Evolutionary conservation across 2,329 filamentous ascomycete species (phyloP).

Genomic region (Sclerotinia subarctica): DNA sequence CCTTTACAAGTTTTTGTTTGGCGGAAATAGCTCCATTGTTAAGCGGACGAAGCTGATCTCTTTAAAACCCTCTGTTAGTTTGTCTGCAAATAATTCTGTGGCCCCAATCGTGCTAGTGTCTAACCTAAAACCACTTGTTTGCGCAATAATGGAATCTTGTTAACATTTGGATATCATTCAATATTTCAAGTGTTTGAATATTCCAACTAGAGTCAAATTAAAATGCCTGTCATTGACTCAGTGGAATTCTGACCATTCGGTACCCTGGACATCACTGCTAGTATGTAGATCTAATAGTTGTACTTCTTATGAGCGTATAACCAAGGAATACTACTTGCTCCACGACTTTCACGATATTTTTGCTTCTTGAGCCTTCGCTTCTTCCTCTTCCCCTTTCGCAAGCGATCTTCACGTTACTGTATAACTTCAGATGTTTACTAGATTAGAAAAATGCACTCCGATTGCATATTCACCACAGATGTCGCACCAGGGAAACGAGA

Average conservation of each 20-base stretch:
- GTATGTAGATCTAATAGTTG: neutral
- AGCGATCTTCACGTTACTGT: conserved; percentile 41
- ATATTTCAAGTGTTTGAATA: neutral
- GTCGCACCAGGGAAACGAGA: conserved; percentile 45
- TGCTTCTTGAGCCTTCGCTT: conserved; percentile 37
- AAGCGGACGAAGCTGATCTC: conserved; percentile 24
- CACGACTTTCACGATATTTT: conserved; percentile 28
- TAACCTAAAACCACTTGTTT: conserved; percentile 11
- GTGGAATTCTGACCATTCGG: too few relatives aligned
- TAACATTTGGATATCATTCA: neutral
- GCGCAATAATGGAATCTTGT: neutral
- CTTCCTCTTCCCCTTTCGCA: conserved; percentile 39
- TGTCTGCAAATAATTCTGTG: conserved; percentile 30
- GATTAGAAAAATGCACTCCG: conserved; percentile 42
- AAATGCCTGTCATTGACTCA: neutral
- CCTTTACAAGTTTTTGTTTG: conserved; percentile 28
- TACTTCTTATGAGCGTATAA: conserved; percentile 16
- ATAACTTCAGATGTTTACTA: conserved; percentile 43
- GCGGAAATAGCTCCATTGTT: conserved; percentile 26
- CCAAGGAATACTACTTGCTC: neutral
- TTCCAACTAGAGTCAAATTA: neutral
- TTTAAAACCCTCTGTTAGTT: conserved; percentile 28
- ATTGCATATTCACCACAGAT: conserved; percentile 44
- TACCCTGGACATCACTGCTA: too few relatives aligned
- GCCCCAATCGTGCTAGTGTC: conserved; percentile 33